Evolutionary conservation across 2,329 filamentous ascomycete species (phyloP).

Genomic region (Clonostachys chloroleuca): DNA sequence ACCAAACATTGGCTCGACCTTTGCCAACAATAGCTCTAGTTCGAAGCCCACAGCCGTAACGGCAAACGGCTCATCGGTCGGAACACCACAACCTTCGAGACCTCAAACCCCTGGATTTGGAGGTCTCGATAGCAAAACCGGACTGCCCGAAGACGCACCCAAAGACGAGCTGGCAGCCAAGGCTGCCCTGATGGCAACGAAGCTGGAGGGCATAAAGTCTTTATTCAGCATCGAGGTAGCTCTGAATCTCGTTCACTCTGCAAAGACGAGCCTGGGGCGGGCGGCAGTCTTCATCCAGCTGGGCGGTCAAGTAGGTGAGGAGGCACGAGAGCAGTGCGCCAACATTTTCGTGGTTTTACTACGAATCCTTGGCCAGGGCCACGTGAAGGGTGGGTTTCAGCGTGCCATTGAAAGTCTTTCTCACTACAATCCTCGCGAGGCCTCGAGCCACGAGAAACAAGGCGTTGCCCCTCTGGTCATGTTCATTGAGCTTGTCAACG

Average conservation of each 20-base stretch:
- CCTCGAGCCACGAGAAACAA: constrained; percentile 63
- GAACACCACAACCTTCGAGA: constrained; percentile 35
- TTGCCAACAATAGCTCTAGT: constrained; percentile 29
- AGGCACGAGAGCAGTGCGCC: constrained; percentile 84
- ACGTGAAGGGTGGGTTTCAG: constrained; percentile 91
- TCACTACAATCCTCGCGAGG: constrained; percentile 84
- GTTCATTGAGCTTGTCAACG: constrained; percentile 95
- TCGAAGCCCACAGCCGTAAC: background rate
- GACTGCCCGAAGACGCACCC: constrained; percentile 60
- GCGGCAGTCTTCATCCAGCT: constrained; percentile 78
- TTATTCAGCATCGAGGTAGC: constrained; percentile 97
- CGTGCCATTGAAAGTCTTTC: constrained; percentile 89
- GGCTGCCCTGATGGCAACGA: constrained; percentile 93
- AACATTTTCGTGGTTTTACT: constrained; percentile 83
- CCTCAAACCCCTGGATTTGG: constrained; percentile 41
- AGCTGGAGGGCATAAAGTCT: constrained; percentile 89
- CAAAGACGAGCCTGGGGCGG: constrained; percentile 83
- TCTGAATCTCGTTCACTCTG: constrained; percentile 80
- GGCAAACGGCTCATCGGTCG: constrained; percentile 13
- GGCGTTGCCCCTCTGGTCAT: constrained; percentile 89
- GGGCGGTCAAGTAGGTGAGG: constrained; percentile 74
- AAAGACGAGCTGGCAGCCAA: constrained; percentile 93
- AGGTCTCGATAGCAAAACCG: constrained; percentile 31
- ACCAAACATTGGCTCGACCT: constrained; percentile 60
- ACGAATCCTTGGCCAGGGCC: constrained; percentile 76